phyloP scores from a whole-genome alignment of 2,329 filamentous ascomycete species.

The Trichoderma sp. region DNA sequence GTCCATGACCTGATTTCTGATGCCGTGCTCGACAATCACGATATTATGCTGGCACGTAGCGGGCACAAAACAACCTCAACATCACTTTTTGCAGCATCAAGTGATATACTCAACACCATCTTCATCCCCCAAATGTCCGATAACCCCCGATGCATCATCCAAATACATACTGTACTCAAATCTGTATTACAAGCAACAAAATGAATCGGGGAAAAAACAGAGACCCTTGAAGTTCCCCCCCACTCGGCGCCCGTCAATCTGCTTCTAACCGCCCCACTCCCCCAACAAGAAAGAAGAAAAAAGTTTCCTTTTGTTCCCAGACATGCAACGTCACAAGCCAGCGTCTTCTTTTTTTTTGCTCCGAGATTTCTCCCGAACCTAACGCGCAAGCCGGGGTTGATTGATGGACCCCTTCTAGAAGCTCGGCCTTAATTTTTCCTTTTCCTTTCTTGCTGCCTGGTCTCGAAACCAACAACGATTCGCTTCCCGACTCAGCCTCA shows the following conservation, averaged over 20 bases:
- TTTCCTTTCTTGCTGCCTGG: neutral
- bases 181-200: neutral
- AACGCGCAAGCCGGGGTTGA: neutral
- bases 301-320: neutral
- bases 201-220: neutral
- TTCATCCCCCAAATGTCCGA: neutral
- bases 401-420: neutral
- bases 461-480: neutral
- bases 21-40: neutral
- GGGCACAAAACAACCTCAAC: neutral
- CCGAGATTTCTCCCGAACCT: constrained; percentile 7
- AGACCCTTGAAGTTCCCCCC: neutral
- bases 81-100: neutral
- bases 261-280: neutral
- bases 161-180: neutral
- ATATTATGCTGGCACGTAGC: neutral
- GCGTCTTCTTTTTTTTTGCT: neutral
- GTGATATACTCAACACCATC: neutral
- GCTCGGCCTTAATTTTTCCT: neutral
- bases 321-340: neutral
- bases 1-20: constrained; percentile 1
- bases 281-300: neutral
- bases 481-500: neutral
- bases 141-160: neutral
- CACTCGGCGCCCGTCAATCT: neutral